Base-by-base conservation (phyloP, 1,139 yeast species). In the Candida tetrigidarum region DNA sequence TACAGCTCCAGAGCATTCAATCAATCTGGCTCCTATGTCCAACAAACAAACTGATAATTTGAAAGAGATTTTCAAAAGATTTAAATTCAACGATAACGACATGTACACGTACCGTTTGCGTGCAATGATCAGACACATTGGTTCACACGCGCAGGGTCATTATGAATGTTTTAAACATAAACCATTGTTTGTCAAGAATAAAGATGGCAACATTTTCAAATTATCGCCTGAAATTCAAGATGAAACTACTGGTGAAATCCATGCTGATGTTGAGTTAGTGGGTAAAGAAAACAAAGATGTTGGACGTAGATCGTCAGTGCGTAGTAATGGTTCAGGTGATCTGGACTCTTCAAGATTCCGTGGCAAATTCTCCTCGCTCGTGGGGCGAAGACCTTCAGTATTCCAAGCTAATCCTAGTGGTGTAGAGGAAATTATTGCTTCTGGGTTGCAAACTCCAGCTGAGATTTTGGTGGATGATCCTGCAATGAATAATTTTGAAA, bases 131-230 rank as follows among this genome's bases (percentile, higher is more conserved):
- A 77, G 90, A 50, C 99, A 93, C 60, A 81, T 84, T 43, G 99
- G 98, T 0, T 83, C 95, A 0, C 98, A 93, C 63, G 78, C 86
- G 15, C 82, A 84, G 39, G 99, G 98, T 0, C 99, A 93, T 60
- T 93, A 88, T 58, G 95, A 87, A 57, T 85, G 93, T 54, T 88
- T 81, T 60, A 82, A 83, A 52, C 78, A 77, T 39, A 88, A 88
- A 57, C 92, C 93, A 2, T 63, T 78, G 9, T 78, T 74, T 51
- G 81, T 78, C 42, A 83, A 80, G 55, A 78, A 76, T 50, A 61
- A 52, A 22, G 76, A 74, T 2, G 80, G 80, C 2, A 64, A 53
- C 55, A 78, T 69, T 34, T 67, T 78, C 48, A 77, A 78, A 55
- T 59, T 78, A 28, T 70, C 80, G 1, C 81, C 82, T 2, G 73